A percentile compares a stretch with the other conserved stretches of the same genome.
phyloP scores from a whole-genome alignment of 2,329 filamentous ascomycete species.

The Verticillium isaacii region DNA sequence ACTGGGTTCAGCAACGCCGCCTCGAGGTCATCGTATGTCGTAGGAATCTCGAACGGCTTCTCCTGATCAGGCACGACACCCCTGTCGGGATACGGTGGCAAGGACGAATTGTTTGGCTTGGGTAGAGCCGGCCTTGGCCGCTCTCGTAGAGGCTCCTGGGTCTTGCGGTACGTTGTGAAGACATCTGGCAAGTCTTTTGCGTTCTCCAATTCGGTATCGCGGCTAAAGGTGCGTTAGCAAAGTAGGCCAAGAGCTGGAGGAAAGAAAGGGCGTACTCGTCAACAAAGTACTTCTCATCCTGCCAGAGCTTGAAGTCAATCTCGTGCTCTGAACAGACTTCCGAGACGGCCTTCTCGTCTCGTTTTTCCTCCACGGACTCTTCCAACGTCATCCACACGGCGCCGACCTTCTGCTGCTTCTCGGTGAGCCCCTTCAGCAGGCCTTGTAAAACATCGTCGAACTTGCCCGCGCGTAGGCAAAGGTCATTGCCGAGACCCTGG shows the following conservation, averaged over 20 bases:
- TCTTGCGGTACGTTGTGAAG: constrained; percentile 71
- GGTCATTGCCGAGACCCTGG: constrained; percentile 51
- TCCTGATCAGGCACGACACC: constrained; percentile 51
- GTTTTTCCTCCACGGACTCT: constrained; percentile 63
- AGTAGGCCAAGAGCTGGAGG: neutral
- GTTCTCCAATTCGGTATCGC: constrained; percentile 56
- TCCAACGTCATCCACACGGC: constrained; percentile 73
- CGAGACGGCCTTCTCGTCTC: constrained; percentile 55
- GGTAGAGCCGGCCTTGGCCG: constrained; percentile 56
- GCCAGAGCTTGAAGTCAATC: constrained; percentile 60
- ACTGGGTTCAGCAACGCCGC: constrained; percentile 55
- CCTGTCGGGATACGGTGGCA: constrained; percentile 53
- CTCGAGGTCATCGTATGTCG: constrained; percentile 46
- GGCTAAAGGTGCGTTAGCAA: constrained; percentile 35
- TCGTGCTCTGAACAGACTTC: constrained; percentile 45
- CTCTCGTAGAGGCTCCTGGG: constrained; percentile 63
- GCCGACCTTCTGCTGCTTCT: constrained; percentile 42
- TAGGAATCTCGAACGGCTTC: constrained; percentile 59
- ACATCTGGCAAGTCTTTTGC: constrained; percentile 64
- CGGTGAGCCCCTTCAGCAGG: constrained; percentile 46
- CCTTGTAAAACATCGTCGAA: constrained; percentile 52
- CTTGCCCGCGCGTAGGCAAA: constrained; percentile 61
- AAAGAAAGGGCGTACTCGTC: constrained; percentile 61
- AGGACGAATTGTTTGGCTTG: constrained; percentile 37
- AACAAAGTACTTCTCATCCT: constrained; percentile 73